phyloP scores from a whole-genome alignment of 1,139 yeast genomes.

The Lodderomyces jiufengensis region DNA sequence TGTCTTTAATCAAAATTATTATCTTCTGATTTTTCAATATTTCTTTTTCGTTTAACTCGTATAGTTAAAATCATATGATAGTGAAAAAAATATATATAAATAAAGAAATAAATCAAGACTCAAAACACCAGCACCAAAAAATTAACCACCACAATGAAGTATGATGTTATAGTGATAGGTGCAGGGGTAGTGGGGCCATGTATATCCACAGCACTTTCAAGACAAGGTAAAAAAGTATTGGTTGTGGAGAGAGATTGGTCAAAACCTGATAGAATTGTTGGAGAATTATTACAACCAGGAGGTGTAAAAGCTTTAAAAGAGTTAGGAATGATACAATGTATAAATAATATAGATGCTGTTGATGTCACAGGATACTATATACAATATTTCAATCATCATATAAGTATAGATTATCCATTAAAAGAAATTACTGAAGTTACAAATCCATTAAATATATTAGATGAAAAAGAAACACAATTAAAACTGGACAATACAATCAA shows the following conservation, averaged over 20 bases:
- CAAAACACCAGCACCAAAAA: neutral
- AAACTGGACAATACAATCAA: conserved; percentile 47
- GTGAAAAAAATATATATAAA: neutral
- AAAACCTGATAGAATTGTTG: conserved; percentile 94
- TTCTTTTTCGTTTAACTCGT: too few species aligned
- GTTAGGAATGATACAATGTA: conserved; percentile 75
- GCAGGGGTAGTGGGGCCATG: conserved; percentile 98
- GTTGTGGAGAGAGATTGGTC: conserved; percentile 85
- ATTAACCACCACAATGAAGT: conserved; percentile 14
- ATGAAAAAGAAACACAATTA: conserved; percentile 50
- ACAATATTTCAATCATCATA: conserved; percentile 54
- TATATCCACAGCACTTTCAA: conserved; percentile 83
- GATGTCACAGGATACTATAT: conserved; percentile 80
- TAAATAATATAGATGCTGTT: conserved; percentile 79
- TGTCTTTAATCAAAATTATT: too few species aligned
- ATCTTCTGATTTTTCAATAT: too few species aligned
- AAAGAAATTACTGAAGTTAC: conserved; percentile 46
- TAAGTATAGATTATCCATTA: conserved; percentile 68
- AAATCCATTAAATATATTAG: conserved; percentile 46
- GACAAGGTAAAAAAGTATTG: conserved; percentile 78
- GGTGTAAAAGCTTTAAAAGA: conserved; percentile 80
- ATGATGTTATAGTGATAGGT: conserved; percentile 75
- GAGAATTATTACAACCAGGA: conserved; percentile 94
- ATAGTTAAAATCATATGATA: conserved; percentile 2
- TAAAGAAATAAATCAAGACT: neutral